Evolutionary conservation across 73 alveolate species (phyloP).

Genomic region (Symbiodinium pilosum): DNA sequence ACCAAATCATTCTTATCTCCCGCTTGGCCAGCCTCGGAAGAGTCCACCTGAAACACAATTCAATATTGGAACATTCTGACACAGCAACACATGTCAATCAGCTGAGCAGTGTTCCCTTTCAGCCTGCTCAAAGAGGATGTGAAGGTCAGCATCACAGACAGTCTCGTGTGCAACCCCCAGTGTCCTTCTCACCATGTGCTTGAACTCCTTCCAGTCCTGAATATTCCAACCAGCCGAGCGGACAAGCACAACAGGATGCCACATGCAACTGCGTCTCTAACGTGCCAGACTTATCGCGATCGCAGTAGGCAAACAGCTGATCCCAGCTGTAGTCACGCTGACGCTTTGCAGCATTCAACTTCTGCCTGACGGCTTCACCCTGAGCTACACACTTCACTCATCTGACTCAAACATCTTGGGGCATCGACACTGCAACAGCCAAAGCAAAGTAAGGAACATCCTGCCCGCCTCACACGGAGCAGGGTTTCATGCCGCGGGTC

Average conservation of each 20-base stretch:
- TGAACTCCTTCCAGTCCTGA: constrained; percentile 70
- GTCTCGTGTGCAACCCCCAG: constrained; percentile 69
- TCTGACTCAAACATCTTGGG: no score
- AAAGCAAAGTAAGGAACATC: neutral
- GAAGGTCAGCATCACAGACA: constrained; percentile 59
- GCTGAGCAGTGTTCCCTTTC: neutral
- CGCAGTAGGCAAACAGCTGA: constrained; percentile 73
- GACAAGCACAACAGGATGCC: neutral
- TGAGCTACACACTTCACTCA: no score
- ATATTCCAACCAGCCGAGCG: neutral
- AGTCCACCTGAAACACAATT: neutral
- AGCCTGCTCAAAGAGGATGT: constrained; percentile 28
- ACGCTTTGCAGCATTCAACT: constrained; percentile 53
- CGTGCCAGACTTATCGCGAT: constrained; percentile 56
- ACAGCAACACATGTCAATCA: neutral
- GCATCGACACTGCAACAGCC: neutral
- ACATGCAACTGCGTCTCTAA: neutral
- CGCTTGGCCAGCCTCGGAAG: neutral
- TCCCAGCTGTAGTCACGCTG: constrained; percentile 56
- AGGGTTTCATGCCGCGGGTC: constrained; percentile 67
- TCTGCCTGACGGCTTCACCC: no score
- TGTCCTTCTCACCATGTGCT: constrained; percentile 73
- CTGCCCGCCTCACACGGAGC: constrained; percentile 32
- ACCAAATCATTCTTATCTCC: neutral
- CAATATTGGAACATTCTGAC: no score